Evolutionary conservation across 768 basidiomycete genomes (phyloP).

Genomic region (Tephrocybe sp.): DNA sequence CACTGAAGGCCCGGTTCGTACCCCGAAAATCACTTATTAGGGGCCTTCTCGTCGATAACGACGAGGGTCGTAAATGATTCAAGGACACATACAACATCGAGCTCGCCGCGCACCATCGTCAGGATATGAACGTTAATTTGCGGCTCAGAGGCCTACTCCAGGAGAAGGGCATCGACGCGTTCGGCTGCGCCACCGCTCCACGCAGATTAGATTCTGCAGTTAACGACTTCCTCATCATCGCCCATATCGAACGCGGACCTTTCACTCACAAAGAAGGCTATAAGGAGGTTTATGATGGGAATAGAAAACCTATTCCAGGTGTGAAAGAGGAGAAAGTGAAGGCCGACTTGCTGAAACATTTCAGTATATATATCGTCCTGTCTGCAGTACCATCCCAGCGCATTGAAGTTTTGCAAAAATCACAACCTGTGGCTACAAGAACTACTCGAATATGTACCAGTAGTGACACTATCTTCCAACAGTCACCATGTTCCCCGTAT

Average conservation of each 20-base stretch:
- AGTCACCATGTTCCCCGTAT: too few species aligned
- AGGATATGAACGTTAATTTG: conserved; percentile 14
- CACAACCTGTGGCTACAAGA: not conserved
- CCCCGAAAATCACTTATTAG: conserved; percentile 6
- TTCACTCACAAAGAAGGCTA: too few species aligned
- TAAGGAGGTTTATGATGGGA: too few species aligned
- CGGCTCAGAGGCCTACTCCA: conserved; percentile 8
- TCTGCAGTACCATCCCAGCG: too few species aligned
- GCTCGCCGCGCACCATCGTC: conserved; percentile 12
- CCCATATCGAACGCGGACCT: not conserved
- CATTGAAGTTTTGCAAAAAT: conserved; percentile 1
- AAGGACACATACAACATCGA: conserved; percentile 11
- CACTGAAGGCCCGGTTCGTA: conserved; percentile 8
- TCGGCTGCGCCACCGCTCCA: conserved; percentile 11
- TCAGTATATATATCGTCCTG: too few species aligned
- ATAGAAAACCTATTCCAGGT: too few species aligned
- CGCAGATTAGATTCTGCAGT: conserved; percentile 10
- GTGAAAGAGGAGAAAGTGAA: too few species aligned
- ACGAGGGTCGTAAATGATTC: conserved; percentile 19
- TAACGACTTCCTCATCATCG: conserved; percentile 8
- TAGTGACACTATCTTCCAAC: not conserved
- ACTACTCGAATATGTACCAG: not conserved
- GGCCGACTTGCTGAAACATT: too few species aligned
- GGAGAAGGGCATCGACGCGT: conserved; percentile 11
- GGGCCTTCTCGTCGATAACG: conserved; percentile 16